A percentile compares a stretch with the other conserved stretches of the same genome.
Evolutionary conservation across 768 basidiomycete species (phyloP).

Genomic region (Lyophyllum shimeji): DNA sequence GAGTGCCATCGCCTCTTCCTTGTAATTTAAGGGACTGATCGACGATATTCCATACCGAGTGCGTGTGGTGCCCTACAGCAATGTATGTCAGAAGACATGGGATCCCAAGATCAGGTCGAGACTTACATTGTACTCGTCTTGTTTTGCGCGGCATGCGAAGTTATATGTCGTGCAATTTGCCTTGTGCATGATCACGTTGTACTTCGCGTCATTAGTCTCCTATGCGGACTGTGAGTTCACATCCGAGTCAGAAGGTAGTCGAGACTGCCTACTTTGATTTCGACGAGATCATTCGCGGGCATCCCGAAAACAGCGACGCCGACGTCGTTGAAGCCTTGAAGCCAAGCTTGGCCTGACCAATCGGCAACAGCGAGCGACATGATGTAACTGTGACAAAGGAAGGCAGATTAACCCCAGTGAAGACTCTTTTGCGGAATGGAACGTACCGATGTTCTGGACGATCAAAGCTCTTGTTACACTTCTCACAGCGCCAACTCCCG

Average conservation of each 20-base stretch:
- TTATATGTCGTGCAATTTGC: conserved; percentile 74
- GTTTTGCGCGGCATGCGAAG: conserved; percentile 84
- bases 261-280: conserved; percentile 56
- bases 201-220: conserved; percentile 61
- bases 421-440: background rate
- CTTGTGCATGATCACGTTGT: conserved; percentile 56
- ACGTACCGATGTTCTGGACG: conserved; percentile 81
- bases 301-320: conserved; percentile 76
- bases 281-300: conserved; percentile 74
- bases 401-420: conserved; percentile 5
- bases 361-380: conserved; percentile 89
- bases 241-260: background rate
- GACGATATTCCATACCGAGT: conserved; percentile 81
- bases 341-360: conserved; percentile 85
- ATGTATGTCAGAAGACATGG: background rate
- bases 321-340: conserved; percentile 94
- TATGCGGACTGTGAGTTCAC: conserved; percentile 25
- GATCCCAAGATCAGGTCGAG: background rate
- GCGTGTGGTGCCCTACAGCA: conserved; percentile 69
- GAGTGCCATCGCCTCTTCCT: conserved; percentile 60
- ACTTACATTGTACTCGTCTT: conserved; percentile 82
- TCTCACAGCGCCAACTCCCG: conserved; percentile 90
- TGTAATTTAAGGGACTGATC: conserved; percentile 66
- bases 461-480: conserved; percentile 72
- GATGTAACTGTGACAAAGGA: conserved; percentile 58